Percentiles rank a stretch among this genome's conserved stretches.
phyloP scores from a whole-genome alignment of 192 early-diverging fungal species.

The Rhizophlyctis rosea region DNA sequence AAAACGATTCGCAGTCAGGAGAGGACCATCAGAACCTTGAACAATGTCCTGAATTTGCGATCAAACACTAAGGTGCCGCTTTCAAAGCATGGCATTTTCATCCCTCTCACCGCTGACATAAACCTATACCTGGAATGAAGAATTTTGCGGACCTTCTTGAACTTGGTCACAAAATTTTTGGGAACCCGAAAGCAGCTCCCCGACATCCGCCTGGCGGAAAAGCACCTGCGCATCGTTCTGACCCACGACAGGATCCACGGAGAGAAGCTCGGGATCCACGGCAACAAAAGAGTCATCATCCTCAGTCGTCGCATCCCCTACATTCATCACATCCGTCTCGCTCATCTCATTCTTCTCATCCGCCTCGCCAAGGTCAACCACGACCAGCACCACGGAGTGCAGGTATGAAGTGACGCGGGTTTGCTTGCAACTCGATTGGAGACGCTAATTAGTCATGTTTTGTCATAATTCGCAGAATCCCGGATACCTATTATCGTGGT shows the following conservation, averaged over 20 bases:
- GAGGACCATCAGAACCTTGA: neutral
- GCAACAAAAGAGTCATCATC: neutral
- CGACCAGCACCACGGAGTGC: conserved; percentile 4
- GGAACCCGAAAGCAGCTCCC: neutral
- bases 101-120: neutral
- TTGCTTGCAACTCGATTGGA: neutral
- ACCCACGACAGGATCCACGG: neutral
- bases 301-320: neutral
- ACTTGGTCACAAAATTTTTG: conserved; percentile 11
- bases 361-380: neutral
- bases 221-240: conserved; percentile 4
- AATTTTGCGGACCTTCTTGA: conserved; percentile 20
- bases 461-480: conserved; percentile 10
- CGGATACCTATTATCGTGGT: conserved; percentile 86
- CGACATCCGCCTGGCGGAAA: neutral
- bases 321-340: neutral
- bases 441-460: neutral
- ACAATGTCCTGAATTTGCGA: neutral
- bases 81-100: too few relatives aligned
- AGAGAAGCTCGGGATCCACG: conserved; percentile 1
- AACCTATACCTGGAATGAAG: neutral
- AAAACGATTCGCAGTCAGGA: neutral
- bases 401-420: neutral
- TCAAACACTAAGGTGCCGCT: conserved; percentile 18
- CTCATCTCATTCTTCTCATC: too few relatives aligned